These are phyloP conservation scores for Ophiostoma piceae DNA, from an alignment of 2,329 filamentous ascomycete genomes.

Conservation along the genomic window DNA sequence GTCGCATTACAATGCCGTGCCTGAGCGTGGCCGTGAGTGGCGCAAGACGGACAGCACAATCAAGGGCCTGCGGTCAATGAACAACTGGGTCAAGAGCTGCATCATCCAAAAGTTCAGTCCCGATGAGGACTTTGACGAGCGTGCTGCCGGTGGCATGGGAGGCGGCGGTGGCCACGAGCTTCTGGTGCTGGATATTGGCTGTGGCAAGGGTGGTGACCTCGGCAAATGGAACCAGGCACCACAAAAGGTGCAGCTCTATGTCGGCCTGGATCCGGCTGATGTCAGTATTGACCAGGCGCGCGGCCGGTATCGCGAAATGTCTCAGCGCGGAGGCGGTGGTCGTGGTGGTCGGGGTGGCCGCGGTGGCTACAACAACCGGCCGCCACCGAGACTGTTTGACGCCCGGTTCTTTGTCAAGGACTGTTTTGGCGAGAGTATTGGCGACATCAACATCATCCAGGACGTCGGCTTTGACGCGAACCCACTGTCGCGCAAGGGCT, in stretches of 20 bases:
- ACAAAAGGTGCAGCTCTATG: conserved; percentile 86
- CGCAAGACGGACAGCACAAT: conserved; percentile 89
- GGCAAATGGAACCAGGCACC: conserved; percentile 94
- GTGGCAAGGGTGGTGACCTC: conserved; percentile 92
- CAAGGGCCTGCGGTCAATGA: conserved; percentile 88
- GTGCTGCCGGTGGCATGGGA: conserved; percentile 50
- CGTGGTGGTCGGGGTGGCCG: conserved; percentile 48
- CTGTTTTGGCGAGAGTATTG: conserved; percentile 81
- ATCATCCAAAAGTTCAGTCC: conserved; percentile 95
- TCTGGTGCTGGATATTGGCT: conserved; percentile 87
- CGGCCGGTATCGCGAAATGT: conserved; percentile 74
- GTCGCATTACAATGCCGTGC: conserved; percentile 93
- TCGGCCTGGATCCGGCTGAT: conserved; percentile 88
- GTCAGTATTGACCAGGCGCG: conserved; percentile 86
- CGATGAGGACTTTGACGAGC: conserved; percentile 63
- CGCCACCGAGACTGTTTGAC: conserved; percentile 63
- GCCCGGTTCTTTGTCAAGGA: conserved; percentile 87
- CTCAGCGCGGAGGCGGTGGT: conserved; percentile 47
- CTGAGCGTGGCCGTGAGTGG: conserved; percentile 90
- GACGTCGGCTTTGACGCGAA: conserved; percentile 83
- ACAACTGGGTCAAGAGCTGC: conserved; percentile 98
- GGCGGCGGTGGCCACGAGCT: conserved; percentile 57
- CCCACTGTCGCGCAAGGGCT: conserved; percentile 69
- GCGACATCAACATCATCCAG: conserved; percentile 71
- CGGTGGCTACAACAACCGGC: conserved; percentile 46